Percentiles rank a stretch among this genome's conserved stretches.
These are phyloP conservation scores for Cladosporium sp. DNA, from an alignment of 2,329 filamentous ascomycete genomes.

Conservation along the genomic window DNA sequence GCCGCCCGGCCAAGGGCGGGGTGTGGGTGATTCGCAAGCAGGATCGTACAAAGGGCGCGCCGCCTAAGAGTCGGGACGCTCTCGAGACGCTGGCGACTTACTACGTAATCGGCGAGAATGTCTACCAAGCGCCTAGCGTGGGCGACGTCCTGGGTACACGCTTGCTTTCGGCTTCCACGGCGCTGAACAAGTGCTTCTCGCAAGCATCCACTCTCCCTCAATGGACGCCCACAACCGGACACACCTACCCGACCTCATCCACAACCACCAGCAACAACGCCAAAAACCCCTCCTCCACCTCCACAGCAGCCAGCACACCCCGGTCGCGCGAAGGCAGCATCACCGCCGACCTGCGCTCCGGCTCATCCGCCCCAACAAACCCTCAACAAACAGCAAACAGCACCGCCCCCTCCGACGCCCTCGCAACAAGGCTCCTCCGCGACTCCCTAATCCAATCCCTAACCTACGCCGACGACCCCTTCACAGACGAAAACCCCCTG, in stretches of 20 bases:
- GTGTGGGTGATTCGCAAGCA: constrained; percentile 32
- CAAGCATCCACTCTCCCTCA: constrained; percentile 49
- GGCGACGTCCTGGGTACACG: constrained; percentile 50
- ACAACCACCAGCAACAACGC: constrained; percentile 35
- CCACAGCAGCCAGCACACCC: constrained; percentile 22
- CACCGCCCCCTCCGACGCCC: constrained; percentile 13
- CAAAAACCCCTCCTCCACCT: not conserved
- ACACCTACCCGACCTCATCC: constrained; percentile 46
- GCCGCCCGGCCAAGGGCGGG: constrained; percentile 50
- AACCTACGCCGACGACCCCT: constrained; percentile 52
- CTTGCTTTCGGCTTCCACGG: constrained; percentile 53
- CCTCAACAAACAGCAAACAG: not conserved
- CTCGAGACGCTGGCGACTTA: constrained; percentile 53
- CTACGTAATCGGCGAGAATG: constrained; percentile 55
- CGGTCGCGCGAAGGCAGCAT: constrained; percentile 43
- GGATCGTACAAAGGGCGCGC: constrained; percentile 31
- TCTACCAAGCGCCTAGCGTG: constrained; percentile 59
- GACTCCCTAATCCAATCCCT: constrained; percentile 31
- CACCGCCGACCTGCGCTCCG: constrained; percentile 32
- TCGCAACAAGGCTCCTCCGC: constrained; percentile 36
- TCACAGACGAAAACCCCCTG: constrained; percentile 60
- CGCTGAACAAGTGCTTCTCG: constrained; percentile 52
- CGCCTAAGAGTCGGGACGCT: constrained; percentile 42
- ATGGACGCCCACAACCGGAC: constrained; percentile 55
- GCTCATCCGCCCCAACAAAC: constrained; percentile 16